A percentile compares a stretch with the other conserved stretches of the same genome.
Evolutionary conservation across 2,329 filamentous ascomycete genomes (phyloP).

Genomic region (Curvularia sp.): DNA sequence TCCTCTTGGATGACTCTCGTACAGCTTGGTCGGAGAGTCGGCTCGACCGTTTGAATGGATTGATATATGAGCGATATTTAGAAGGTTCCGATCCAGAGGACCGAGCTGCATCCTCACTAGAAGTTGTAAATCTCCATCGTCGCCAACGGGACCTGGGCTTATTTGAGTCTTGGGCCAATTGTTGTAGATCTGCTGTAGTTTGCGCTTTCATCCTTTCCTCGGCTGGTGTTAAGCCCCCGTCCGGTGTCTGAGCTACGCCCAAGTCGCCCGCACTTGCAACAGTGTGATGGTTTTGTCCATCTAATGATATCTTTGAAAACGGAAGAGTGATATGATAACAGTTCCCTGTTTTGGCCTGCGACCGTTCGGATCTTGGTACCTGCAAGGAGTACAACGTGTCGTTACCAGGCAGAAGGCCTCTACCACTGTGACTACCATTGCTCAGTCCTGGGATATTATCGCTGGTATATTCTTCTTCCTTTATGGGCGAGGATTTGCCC

Average conservation of each 20-base stretch:
- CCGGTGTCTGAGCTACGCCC: slow-evolving; percentile 18
- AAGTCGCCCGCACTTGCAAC: slow-evolving; percentile 23
- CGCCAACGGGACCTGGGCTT: slow-evolving; percentile 26
- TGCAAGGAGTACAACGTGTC: slow-evolving; percentile 16
- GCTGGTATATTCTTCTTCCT: slow-evolving; percentile 21
- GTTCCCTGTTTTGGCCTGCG: slow-evolving; percentile 19
- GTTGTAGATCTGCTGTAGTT: slow-evolving; percentile 22
- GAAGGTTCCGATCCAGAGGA: slow-evolving; percentile 9
- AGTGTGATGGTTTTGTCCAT: slow-evolving; percentile 1
- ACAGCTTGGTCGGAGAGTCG: slow-evolving; percentile 18
- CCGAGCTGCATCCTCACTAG: slow-evolving; percentile 21
- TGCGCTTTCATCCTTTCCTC: slow-evolving; percentile 15
- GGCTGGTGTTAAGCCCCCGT: slow-evolving; percentile 8
- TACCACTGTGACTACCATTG: background rate
- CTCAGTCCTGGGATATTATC: background rate
- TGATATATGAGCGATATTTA: slow-evolving; percentile 21
- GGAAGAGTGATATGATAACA: slow-evolving; percentile 23
- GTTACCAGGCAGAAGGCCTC: slow-evolving; percentile 19
- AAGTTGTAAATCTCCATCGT: slow-evolving; percentile 26
- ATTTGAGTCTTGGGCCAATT: slow-evolving; percentile 24
- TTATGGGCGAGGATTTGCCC: slow-evolving; percentile 20
- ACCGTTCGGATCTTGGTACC: slow-evolving; percentile 18
- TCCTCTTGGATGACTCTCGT: slow-evolving; percentile 15
- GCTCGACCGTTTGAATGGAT: slow-evolving; percentile 29
- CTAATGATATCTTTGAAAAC: slow-evolving; percentile 10